Conservation (phyloP, 164 flowering plant genomes). For the Kalanchoe fedtschenkoi region DNA sequence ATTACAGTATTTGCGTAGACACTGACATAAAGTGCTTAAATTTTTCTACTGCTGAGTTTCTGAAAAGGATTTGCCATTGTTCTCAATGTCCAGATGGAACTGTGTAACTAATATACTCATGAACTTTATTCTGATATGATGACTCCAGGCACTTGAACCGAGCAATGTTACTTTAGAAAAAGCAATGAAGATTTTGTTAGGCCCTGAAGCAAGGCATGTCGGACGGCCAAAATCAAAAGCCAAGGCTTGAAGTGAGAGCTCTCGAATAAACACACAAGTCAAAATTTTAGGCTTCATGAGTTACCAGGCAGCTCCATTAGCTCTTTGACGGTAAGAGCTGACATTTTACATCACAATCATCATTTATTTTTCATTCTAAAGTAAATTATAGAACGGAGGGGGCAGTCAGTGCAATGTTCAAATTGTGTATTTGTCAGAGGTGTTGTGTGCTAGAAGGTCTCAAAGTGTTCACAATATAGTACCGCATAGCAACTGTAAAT, state of each 20-base stretch:
- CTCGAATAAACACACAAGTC: not conserved
- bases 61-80: not conserved
- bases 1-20: too few species aligned
- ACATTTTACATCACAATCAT: not conserved
- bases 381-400: not conserved
- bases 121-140: not conserved
- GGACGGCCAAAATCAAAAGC: slow-evolving; percentile 56
- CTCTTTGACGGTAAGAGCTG: not conserved
- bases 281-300: not conserved
- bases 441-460: not conserved
- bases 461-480: too few species aligned
- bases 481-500: too few species aligned
- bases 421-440: not conserved
- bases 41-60: too few species aligned
- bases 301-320: not conserved
- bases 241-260: too few species aligned
- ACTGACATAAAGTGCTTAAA: not conserved
- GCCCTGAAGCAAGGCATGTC: slow-evolving; percentile 32
- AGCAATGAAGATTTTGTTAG: slow-evolving; percentile 45
- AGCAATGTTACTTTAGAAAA: slow-evolving; percentile 46
- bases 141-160: slow-evolving; percentile 47
- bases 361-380: too few species aligned
- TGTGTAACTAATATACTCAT: too few species aligned
- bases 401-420: not conserved
- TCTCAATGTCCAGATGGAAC: not conserved